Base-by-base conservation (phyloP, 2,329 filamentous ascomycete genomes). In the Alternaria hordeiaustralica region DNA sequence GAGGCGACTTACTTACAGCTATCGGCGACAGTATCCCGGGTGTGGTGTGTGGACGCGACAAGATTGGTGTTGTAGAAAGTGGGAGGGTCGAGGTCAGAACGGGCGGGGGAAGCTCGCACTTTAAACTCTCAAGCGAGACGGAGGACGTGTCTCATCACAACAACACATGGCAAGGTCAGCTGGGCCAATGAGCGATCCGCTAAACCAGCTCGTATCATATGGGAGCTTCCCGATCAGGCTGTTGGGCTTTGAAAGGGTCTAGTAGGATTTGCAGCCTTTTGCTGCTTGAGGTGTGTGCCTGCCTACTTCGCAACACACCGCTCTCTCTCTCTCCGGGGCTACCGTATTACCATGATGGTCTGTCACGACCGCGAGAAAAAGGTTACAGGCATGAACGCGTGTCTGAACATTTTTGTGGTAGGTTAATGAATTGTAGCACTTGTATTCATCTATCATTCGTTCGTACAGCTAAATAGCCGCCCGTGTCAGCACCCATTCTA, bases 101-200 rank as follows among this genome's bases (percentile, higher is more conserved):
- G 50, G 51, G 46, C 54, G 45, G 64, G 47, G 56, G 63, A 33
- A 50, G 47, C 54, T 51, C 55, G 50, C 60, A 58, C 59, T 54
- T 61, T 66, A 63, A 25, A 45, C 36, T 56, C 41, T 23, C 54
- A 33, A 56, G 54, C 54, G 54, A 56, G 54, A 44, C 44, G 36
- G 28, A 55, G 26, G 55, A 61, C 54, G 54, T 67, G 57, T 67
- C 65, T 66, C 62, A 62, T 33, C 58, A 64, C 68, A 67, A 69
- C 64, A 71, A 69, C 58, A 61, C 63, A 61, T 62, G 56, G 54
- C 46, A 33, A 45, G 36, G 45, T 62, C 60, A 62, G 60, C 54
- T 62, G 60, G 44, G 45, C 56, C 61, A 66, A 67, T 68, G 50
- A 67, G 23, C 30, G 28, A 30, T 21, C n/a, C 18, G 44, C 41